Evolutionary conservation across 1,139 yeast genomes (phyloP), one percentile per base, ranked within the genome.

Genomic region (Geotrichum restrictum): DNA sequence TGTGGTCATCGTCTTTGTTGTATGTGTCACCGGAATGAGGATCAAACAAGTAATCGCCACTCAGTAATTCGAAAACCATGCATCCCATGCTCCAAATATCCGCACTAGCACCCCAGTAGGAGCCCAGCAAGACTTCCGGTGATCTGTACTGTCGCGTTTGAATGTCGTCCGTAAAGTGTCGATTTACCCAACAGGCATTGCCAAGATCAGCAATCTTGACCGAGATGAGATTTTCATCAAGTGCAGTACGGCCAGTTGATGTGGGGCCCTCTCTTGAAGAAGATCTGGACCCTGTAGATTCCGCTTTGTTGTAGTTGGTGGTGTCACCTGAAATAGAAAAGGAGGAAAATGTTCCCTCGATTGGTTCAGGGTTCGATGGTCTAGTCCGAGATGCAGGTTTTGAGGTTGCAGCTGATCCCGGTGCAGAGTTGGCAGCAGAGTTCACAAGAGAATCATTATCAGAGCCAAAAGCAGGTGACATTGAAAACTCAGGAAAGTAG

Each of bases 31-130:
- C 88, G 52, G 77, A 78, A 53, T 81, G 85, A 11, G 96, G 95
- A 65, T 87, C 94, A 68, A 88, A 88, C 50, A 88, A 69, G 63
- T 83, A 88, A 67, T 88, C 95, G 3, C 95, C 95, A 2, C 95
- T 87, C 49, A 88, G 69, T 38, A 88, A 74, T 69, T 88, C 96
- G 66, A 88, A 88, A 1, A 84, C 72, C 62, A 88, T 74, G 70
- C 96, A 88, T 0, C 91, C 95, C 65, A 82, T 73, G 36, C 91
- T 83, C 96, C 96, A 88, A 45, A 85, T 73, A 66, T 88, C 96
- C 0, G 89, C 81, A 48, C 86, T 80, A 41, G 89, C 85, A 11
- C 96, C 95, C 95, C 95, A 88, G 18, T 75, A 67, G 16, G 82
- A 76, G 47, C 89, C 86, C 48, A 83, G 69, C 27, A 81, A 68